These are phyloP conservation scores for Malassezia globosa DNA, from an alignment of 1,284 basidiomycete genomes.

Conservation along the genomic window DNA sequence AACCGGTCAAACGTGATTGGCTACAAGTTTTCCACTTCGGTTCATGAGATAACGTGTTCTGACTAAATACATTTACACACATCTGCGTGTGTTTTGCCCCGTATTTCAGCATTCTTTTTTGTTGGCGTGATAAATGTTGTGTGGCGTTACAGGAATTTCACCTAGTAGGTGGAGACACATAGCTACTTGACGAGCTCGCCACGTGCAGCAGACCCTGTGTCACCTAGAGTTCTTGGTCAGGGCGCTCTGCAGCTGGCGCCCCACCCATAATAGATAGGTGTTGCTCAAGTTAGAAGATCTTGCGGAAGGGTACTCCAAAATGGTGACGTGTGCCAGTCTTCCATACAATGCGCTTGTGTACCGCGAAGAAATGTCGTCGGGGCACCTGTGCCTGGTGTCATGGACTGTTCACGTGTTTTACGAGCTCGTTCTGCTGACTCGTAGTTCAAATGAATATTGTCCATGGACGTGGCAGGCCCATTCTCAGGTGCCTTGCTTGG, in stretches of 20 bases:
- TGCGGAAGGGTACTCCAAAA: constrained; percentile 9
- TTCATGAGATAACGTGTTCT: background rate
- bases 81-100: too few species aligned
- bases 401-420: background rate
- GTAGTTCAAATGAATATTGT: background rate
- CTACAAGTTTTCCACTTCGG: background rate
- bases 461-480: background rate
- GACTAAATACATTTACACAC: constrained; percentile 4
- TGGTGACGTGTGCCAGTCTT: background rate
- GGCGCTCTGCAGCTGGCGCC: too few species aligned
- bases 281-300: too few species aligned
- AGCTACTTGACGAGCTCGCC: too few species aligned
- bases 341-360: constrained; percentile 2
- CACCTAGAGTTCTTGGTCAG: too few species aligned
- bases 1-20: constrained; percentile 6
- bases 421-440: background rate
- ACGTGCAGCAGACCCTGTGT: too few species aligned
- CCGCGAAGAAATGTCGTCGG: constrained; percentile 7
- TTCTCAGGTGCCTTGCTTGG: constrained; percentile 2
- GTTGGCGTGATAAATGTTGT: background rate
- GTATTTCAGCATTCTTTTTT: too few species aligned
- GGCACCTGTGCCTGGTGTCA: background rate
- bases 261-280: too few species aligned
- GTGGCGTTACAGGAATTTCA: too few species aligned
- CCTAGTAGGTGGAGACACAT: too few species aligned